Evolutionary conservation across 345 rosid genomes (phyloP), one percentile per base, ranked within the genome.

Genomic region (Pistacia atlantica): DNA sequence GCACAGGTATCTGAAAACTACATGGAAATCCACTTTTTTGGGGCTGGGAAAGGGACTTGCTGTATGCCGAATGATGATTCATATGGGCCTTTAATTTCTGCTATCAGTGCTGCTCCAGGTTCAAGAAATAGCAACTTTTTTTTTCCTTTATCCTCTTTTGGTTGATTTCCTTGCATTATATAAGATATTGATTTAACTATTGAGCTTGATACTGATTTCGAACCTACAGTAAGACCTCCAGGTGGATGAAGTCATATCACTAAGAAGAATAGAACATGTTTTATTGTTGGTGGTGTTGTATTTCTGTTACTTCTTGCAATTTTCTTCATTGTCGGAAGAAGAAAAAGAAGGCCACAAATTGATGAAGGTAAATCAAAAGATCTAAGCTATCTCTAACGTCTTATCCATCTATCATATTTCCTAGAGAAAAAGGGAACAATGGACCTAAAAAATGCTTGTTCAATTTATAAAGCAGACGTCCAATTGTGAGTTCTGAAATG

Each of bases 201-300:
- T 54, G 76, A 59, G 37, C 45, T 48, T 72, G 64, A 56, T 81
- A 78, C 89, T 90, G 95, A 90, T 84, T 93, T 93, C 76, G 59
- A 1, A 73, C 94, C 98, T 49, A 87, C 89, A 46, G 93, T 90
- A 28, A 81, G 72, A 35, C 76, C 85, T 58, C 92, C 93, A 28
- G 69, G 35, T 60, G 72, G 25, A 25, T 0, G 25, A 25, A 31
- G 3, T 31, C 33, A 0, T 1, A 31, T 31, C 42, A 72, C 33
- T 18, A 60, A 82, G 72, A 88, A 83, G 75, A 71, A 73, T 65
- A 80, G 71, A 10, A 82, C 89, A 7, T 86, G 93, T 0, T 31
- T 86, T 48, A 81, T 89, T 64, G 89, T 87, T 45, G 98, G 97
- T 73, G 87, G 84, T 22, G 93, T 91, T 66, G 72, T 74, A 51